phyloP scores from a whole-genome alignment of 2,329 filamentous ascomycete genomes.

The Tolypocladium ovalisporum region DNA sequence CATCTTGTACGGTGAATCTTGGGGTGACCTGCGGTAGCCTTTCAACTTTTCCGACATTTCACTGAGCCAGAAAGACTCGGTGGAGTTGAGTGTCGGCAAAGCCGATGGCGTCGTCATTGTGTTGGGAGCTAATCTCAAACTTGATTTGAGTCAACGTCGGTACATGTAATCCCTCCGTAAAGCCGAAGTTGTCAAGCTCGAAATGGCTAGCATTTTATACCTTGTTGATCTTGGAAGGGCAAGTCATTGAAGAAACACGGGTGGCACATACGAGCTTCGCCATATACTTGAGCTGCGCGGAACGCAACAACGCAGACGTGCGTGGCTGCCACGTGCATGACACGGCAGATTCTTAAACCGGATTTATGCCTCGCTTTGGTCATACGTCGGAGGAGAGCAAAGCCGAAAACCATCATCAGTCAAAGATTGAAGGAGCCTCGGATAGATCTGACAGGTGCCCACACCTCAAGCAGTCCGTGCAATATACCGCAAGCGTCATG shows the following conservation, averaged over 20 bases:
- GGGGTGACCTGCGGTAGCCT: neutral
- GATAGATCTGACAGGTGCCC: neutral
- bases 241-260: neutral
- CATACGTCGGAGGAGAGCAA: neutral
- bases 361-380: neutral
- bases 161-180: neutral
- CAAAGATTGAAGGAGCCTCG: neutral
- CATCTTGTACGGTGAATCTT: neutral
- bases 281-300: neutral
- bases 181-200: neutral
- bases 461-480: no score
- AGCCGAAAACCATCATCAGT: neutral
- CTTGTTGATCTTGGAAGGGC: neutral
- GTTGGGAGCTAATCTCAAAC: neutral
- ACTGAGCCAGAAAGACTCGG: neutral
- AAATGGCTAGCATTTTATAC: neutral
- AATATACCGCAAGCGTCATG: neutral
- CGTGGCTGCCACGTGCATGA: neutral
- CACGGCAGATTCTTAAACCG: neutral
- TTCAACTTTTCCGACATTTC: neutral
- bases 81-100: neutral
- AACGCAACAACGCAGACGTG: neutral
- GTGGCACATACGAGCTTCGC: neutral
- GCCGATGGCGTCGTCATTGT: neutral
- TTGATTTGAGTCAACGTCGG: neutral